A percentile compares a stretch with the other conserved stretches of the same genome.
phyloP scores from a whole-genome alignment of 768 basidiomycete species.

The Boletus barrowsii region DNA sequence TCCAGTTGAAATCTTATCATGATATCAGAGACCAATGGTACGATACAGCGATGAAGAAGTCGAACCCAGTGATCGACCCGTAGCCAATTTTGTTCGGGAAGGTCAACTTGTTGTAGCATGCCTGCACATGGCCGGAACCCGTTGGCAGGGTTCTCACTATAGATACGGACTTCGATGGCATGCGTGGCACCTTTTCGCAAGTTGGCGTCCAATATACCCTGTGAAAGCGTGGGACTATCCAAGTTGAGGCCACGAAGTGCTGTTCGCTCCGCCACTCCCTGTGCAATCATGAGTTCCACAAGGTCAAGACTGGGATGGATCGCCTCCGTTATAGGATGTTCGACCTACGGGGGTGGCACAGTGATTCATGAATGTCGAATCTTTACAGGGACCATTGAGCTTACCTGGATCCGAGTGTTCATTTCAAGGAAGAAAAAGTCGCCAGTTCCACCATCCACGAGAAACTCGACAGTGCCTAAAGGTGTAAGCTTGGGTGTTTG shows the following conservation, averaged over 20 bases:
- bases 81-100: conserved; percentile 47
- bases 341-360: conserved; percentile 42
- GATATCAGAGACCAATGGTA: not conserved
- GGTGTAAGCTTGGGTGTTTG: not conserved
- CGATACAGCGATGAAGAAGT: conserved; percentile 2
- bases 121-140: conserved; percentile 60
- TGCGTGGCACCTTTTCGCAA: conserved; percentile 22
- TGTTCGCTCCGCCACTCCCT: conserved; percentile 43
- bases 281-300: conserved; percentile 61
- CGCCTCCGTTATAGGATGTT: conserved; percentile 64
- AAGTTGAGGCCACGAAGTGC: conserved; percentile 11
- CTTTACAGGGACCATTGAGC: not conserved
- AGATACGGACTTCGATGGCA: conserved; percentile 57
- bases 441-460: conserved; percentile 51
- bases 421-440: conserved; percentile 69
- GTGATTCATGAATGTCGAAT: not conserved
- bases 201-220: conserved; percentile 34
- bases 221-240: conserved; percentile 33
- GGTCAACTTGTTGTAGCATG: conserved; percentile 52
- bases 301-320: conserved; percentile 56
- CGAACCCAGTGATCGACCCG: conserved; percentile 60
- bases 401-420: conserved; percentile 63
- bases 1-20: conserved; percentile 45
- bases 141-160: conserved; percentile 60
- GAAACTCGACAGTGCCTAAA: conserved; percentile 64